These are phyloP conservation scores for Oidiodendron maius DNA, from an alignment of 495 filamentous ascomycete species.

Conservation along the genomic window DNA sequence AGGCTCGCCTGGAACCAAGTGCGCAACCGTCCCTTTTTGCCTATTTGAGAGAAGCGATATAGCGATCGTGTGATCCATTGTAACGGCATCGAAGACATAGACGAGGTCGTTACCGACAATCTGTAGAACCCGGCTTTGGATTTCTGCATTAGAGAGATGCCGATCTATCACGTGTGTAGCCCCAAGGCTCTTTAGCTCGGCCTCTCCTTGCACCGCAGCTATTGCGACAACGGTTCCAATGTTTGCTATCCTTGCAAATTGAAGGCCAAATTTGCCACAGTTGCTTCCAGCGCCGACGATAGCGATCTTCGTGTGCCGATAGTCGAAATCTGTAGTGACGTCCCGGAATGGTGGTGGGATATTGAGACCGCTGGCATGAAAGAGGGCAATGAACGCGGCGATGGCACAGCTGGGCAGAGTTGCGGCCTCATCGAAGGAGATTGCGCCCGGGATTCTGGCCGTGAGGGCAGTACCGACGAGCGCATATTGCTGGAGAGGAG, in stretches of 20 bases:
- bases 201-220: neutral
- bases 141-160: constrained; percentile 27
- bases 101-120: constrained; percentile 24
- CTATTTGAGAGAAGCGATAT: constrained; percentile 7
- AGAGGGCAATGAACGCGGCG: neutral
- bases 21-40: constrained; percentile 11
- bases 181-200: constrained; percentile 18
- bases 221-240: constrained; percentile 25
- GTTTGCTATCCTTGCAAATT: constrained; percentile 22
- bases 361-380: neutral
- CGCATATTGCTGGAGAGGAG: constrained; percentile 1
- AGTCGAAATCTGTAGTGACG: neutral
- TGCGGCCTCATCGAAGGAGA: neutral
- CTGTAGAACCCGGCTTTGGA: constrained; percentile 33
- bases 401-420: neutral
- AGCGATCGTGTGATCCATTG: constrained; percentile 14
- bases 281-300: constrained; percentile 22
- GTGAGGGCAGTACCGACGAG: neutral
- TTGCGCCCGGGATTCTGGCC: neutral
- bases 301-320: neutral
- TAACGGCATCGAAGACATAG: constrained; percentile 22
- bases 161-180: constrained; percentile 32
- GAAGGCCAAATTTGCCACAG: constrained; percentile 26
- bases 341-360: neutral
- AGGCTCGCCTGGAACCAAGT: constrained; percentile 1